Evolutionary conservation across 768 basidiomycete species (phyloP).

Genomic region (Serendipita vermifera): DNA sequence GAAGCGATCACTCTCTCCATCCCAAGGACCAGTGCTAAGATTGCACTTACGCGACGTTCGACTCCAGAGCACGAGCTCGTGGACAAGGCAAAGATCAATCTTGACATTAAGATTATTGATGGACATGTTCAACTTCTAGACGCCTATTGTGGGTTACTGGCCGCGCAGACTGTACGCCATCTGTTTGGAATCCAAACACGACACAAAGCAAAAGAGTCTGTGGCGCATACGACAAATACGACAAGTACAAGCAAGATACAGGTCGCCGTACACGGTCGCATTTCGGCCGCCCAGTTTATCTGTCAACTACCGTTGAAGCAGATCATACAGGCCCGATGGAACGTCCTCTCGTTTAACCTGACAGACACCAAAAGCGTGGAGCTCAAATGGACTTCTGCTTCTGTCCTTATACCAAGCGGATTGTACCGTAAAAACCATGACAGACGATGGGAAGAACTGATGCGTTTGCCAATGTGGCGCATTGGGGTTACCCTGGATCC

Average conservation of each 20-base stretch:
- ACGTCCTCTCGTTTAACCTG: not conserved
- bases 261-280: not conserved
- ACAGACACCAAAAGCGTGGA: not conserved
- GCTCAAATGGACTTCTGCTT: constrained; percentile 2
- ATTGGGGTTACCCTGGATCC: constrained; percentile 26
- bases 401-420: constrained; percentile 1
- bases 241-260: not conserved
- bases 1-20: not conserved
- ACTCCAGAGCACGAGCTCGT: not conserved
- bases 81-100: not conserved
- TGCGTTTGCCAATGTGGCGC: constrained; percentile 42
- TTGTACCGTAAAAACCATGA: constrained; percentile 14
- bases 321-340: not conserved
- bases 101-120: not conserved
- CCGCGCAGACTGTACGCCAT: constrained; percentile 36
- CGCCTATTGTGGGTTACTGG: constrained; percentile 57
- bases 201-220: not conserved
- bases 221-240: not conserved
- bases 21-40: not conserved
- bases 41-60: not conserved
- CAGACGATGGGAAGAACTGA: constrained; percentile 63
- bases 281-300: not conserved
- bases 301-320: constrained; percentile 1
- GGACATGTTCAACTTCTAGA: constrained; percentile 36
- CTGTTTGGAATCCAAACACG: constrained; percentile 21